phyloP scores from a whole-genome alignment of 805 yeast species.

The Saccharomycopsis babjevae region DNA sequence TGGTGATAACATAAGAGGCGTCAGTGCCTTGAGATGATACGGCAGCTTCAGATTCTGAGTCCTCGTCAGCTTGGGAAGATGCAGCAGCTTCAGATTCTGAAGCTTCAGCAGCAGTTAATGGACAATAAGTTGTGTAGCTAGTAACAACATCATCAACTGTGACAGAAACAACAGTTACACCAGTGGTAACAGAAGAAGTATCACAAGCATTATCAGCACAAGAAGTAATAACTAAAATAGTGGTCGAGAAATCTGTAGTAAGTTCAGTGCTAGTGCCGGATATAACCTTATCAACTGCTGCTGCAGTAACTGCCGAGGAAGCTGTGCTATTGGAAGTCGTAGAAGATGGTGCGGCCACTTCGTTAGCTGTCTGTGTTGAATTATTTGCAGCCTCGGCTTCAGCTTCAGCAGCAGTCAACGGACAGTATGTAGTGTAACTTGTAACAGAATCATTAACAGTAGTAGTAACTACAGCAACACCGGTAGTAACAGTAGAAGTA shows the following conservation, averaged over 20 bases:
- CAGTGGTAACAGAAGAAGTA: conserved; percentile 20
- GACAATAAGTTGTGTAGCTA: conserved; percentile 23
- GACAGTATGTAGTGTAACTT: conserved; percentile 23
- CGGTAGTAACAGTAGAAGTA: conserved; percentile 20
- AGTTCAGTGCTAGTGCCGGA: conserved; percentile 1
- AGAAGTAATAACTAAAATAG: conserved; percentile 11
- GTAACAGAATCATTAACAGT: conserved; percentile 22
- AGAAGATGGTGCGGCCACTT: conserved; percentile 7
- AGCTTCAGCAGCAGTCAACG: conserved; percentile 20
- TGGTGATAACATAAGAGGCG: neutral
- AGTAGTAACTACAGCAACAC: conserved; percentile 21
- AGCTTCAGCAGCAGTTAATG: conserved; percentile 18
- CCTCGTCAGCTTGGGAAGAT: conserved; percentile 7
- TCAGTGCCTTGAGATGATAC: conserved; percentile 5
- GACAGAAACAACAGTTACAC: conserved; percentile 21
- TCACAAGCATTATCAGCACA: conserved; percentile 17
- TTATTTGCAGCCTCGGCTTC: conserved; percentile 19
- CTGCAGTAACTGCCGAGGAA: neutral
- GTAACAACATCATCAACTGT: conserved; percentile 20
- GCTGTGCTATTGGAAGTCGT: conserved; percentile 3
- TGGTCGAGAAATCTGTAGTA: conserved; percentile 11
- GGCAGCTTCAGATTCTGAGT: conserved; percentile 2
- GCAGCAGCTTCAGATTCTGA: conserved; percentile 2
- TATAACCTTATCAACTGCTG: neutral
- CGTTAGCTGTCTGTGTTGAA: conserved; percentile 6